These are phyloP conservation scores for Tetracentron sinense DNA, from an alignment of 164 flowering plant genomes.

Conservation along the genomic window DNA sequence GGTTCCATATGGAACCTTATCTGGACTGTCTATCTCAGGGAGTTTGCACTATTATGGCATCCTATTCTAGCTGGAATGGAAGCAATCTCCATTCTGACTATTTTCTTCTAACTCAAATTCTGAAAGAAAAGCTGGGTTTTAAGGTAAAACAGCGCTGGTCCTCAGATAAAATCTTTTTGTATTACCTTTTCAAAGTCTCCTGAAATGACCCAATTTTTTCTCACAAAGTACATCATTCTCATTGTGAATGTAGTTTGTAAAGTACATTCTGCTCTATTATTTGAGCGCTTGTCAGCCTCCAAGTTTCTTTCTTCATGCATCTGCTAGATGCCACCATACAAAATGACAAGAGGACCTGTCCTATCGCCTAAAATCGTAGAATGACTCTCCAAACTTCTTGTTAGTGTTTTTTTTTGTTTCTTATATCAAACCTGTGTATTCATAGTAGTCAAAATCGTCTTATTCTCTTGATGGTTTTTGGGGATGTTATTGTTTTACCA, in stretches of 20 bases:
- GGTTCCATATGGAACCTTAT: no score
- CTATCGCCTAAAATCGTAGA: background rate
- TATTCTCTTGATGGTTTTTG: background rate
- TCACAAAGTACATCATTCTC: background rate
- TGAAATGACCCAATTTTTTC: background rate
- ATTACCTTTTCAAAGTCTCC: background rate
- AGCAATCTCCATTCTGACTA: no score
- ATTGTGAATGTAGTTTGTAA: no score
- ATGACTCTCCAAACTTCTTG: background rate
- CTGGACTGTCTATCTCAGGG: no score
- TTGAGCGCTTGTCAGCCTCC: background rate
- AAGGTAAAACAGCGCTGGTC: conserved; percentile 37
- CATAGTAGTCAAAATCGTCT: no score
- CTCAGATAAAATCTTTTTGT: background rate
- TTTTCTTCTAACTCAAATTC: no score
- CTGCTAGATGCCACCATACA: background rate
- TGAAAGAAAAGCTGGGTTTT: no score
- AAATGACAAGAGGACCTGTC: background rate
- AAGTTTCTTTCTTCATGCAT: background rate
- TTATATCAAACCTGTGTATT: background rate
- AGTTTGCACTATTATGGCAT: no score
- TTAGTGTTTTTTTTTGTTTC: background rate
- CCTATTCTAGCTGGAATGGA: no score
- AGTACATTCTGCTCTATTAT: background rate
- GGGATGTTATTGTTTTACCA: background rate